Evolutionary conservation across 805 yeast species (phyloP).

Genomic region (Zygosaccharomyces kombuchaensis): DNA sequence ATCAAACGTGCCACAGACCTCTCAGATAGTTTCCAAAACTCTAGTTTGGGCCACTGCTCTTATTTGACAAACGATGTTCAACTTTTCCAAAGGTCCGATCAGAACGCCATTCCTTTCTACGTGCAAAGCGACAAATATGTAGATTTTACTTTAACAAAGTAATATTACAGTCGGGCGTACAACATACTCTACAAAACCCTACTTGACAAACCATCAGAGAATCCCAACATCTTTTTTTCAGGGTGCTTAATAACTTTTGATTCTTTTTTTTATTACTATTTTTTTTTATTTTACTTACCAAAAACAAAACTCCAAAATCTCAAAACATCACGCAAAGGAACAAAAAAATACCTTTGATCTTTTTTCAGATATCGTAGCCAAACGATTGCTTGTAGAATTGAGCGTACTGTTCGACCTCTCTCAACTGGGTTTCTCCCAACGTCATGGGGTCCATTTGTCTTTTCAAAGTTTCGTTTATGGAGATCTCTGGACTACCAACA

Average conservation of each 20-base stretch:
- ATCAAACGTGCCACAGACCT: not conserved
- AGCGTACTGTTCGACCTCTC: slow-evolving; percentile 31
- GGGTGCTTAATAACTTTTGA: not conserved
- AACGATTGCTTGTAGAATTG: slow-evolving; percentile 27
- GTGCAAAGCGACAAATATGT: not conserved
- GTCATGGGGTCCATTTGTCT: slow-evolving; percentile 17
- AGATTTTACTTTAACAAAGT: not conserved
- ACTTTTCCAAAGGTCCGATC: not conserved
- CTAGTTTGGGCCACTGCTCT: not conserved
- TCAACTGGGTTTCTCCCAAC: slow-evolving; percentile 24
- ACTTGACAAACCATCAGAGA: not conserved
- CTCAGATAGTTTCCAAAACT: not conserved
- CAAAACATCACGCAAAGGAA: not conserved
- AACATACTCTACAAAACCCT: not conserved
- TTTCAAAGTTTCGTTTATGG: slow-evolving; percentile 10
- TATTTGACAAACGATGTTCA: not conserved
- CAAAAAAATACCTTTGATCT: not conserved
- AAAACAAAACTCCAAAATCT: slow-evolving; percentile 5
- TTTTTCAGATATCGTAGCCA: slow-evolving; percentile 8
- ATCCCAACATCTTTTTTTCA: not conserved
- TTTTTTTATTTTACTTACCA: not conserved
- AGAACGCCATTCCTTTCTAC: not conserved
- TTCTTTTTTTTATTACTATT: not conserved
- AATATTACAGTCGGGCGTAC: not conserved
- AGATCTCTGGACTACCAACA: not conserved